Evolutionary conservation across 2,329 filamentous ascomycete genomes (phyloP).

Genomic region (Colletotrichum kahawae): DNA sequence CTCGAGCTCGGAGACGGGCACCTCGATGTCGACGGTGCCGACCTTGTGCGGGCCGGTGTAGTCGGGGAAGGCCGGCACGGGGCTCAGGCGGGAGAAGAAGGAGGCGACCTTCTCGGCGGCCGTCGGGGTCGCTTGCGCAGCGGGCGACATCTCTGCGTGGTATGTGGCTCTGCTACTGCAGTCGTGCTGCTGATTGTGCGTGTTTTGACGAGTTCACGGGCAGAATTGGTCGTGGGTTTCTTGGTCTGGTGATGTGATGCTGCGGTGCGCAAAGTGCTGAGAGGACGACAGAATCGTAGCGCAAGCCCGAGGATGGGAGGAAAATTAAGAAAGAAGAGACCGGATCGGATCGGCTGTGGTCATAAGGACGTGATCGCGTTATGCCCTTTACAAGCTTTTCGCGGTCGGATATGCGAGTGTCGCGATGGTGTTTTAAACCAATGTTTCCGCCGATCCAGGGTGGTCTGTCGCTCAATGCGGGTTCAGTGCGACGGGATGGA

Average conservation of each 20-base stretch:
- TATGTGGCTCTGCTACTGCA: neutral
- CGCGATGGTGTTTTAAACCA: conserved; percentile 22
- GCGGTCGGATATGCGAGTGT: conserved; percentile 14
- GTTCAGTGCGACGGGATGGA: neutral
- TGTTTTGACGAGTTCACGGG: neutral
- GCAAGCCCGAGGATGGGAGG: conserved; percentile 1
- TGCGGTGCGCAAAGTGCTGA: neutral
- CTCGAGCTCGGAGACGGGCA: conserved; percentile 67
- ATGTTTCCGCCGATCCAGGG: conserved; percentile 13
- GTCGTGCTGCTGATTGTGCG: neutral
- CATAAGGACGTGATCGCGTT: neutral
- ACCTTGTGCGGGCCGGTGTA: conserved; percentile 82
- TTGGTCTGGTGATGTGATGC: neutral
- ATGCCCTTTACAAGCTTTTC: neutral
- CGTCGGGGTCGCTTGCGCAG: conserved; percentile 8
- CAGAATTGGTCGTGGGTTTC: neutral
- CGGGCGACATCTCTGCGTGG: conserved; percentile 2
- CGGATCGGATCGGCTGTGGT: neutral
- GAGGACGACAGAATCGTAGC: neutral
- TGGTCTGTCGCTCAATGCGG: conserved; percentile 4
- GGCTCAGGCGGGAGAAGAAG: conserved; percentile 64
- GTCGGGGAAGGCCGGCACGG: conserved; percentile 73
- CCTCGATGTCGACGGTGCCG: conserved; percentile 80
- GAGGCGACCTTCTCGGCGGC: conserved; percentile 45
- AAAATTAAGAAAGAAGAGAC: neutral